Evolutionary conservation across 805 yeast species (phyloP).

Genomic region (Yarrowia divulgata): DNA sequence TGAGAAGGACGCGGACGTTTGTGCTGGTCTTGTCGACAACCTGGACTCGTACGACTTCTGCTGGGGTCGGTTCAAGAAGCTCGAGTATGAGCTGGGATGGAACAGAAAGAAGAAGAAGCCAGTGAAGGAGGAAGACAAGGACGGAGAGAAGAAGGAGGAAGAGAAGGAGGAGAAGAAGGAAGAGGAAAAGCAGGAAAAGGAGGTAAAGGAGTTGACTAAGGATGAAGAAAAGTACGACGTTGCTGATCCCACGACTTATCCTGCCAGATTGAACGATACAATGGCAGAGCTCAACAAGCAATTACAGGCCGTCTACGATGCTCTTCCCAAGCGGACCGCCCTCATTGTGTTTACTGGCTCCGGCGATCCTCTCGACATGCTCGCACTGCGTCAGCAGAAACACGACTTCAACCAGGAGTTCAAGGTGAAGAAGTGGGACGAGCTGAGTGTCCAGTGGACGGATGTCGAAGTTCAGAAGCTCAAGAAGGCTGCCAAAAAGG

Average conservation of each 20-base stretch:
- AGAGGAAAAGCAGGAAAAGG: too few relatives aligned
- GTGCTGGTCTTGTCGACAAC: conserved; percentile 54
- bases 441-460: conserved; percentile 61
- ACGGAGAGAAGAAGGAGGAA: conserved; percentile 8
- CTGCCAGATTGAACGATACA: conserved; percentile 42
- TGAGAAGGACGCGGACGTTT: conserved; percentile 65
- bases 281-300: conserved; percentile 55
- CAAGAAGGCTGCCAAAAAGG: conserved; percentile 56
- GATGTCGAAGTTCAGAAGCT: conserved; percentile 58
- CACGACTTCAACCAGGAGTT: conserved; percentile 56
- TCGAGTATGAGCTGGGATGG: conserved; percentile 58
- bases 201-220: background rate
- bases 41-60: conserved; percentile 57
- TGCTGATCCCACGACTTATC: background rate
- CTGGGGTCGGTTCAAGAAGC: conserved; percentile 64
- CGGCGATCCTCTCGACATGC: conserved; percentile 62
- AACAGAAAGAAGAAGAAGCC: conserved; percentile 42
- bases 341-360: conserved; percentile 68
- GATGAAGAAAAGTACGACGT: conserved; percentile 19
- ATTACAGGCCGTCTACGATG: conserved; percentile 58
- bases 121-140: conserved; percentile 22
- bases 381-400: conserved; percentile 55
- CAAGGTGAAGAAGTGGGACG: conserved; percentile 55
- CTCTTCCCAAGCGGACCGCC: conserved; percentile 65
- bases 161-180: background rate